Evolutionary conservation across 768 basidiomycete species (phyloP), one percentile per base, ranked within the genome.

Genomic region (Rhizopogon rudus): DNA sequence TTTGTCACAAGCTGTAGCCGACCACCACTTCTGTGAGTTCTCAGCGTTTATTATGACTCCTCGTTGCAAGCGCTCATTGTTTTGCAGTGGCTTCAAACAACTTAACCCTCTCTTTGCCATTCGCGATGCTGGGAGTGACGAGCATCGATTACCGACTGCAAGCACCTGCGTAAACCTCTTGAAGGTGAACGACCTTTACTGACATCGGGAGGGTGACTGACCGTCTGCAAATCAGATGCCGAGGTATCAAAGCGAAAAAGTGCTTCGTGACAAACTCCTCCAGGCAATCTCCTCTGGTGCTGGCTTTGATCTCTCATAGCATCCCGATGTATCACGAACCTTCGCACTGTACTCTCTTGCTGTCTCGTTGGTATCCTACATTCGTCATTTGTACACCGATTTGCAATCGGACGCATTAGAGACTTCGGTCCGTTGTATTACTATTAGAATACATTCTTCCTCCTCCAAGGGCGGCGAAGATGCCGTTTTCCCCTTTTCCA

Each of bases 1-100:
- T 99, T 98, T 62, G 96, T 93, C 17, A 98, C 97, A 16, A 93
- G 91, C 60, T 94, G 93, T 62, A 88, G 90, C 62, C 79, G 93
- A 14, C 92, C 95, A 0, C 95, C 93, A 0, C 72, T 98, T 28
- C 75, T 95, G 86, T 91, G 61, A 61, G 87, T 75, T 29, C 20
- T 14, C 28, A 17, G 2, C 6, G n/a, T 43, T n/a, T 14, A 25
- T 20, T 14, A 28, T 39, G 45, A 20, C 16, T 52, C 31, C 20
- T 3, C 17, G 5, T 49, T 29, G 13, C 28, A 49, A 8, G 20
- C 4, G 3, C 20, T 35, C 33, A 49, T 49, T 10, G 13, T 16
- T 44, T 39, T 49, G 5, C 60, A 89, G 87, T 3, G 91, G 91
- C 3, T 94, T 93, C 77, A 85, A 86, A 61, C 90, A 93, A 65